Conservation (phyloP, 257 asterid genomes). For the Thymus quinquecostatus region DNA sequence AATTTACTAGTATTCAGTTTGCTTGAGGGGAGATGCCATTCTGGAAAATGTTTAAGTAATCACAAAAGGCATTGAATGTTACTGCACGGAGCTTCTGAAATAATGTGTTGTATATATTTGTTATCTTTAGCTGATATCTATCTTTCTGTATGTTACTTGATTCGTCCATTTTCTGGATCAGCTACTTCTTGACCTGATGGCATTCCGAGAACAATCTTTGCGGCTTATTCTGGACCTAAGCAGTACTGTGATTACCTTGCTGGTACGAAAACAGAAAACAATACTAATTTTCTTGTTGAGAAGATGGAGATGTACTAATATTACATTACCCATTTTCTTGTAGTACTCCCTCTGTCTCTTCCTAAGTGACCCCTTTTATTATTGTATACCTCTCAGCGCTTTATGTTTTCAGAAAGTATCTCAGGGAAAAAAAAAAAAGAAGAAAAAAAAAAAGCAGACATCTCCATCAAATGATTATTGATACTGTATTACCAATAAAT, state of each 20-base stretch:
- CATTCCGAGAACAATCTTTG: conserved; percentile 96
- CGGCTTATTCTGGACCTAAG: conserved; percentile 96
- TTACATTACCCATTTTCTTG: conserved; percentile 5
- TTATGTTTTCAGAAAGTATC: conserved; percentile 12
- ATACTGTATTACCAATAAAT: conserved; percentile 1
- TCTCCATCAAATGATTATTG: conserved; percentile 8
- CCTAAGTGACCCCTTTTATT: too few relatives aligned
- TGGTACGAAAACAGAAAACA: conserved; percentile 62
- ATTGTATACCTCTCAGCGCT: neutral
- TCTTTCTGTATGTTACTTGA: conserved; percentile 7
- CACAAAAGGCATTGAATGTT: conserved; percentile 9
- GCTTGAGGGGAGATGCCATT: conserved; percentile 13
- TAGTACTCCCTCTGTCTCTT: too few relatives aligned
- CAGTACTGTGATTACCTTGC: conserved; percentile 96
- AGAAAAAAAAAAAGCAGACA: neutral
- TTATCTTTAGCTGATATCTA: too few relatives aligned
- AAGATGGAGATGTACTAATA: conserved; percentile 28
- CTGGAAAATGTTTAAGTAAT: conserved; percentile 10
- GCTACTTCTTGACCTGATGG: conserved; percentile 98
- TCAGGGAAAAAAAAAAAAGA: neutral
- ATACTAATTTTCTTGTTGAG: conserved; percentile 30
- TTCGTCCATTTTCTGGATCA: conserved; percentile 49
- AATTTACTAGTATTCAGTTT: conserved; percentile 17
- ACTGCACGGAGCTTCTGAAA: conserved; percentile 6
- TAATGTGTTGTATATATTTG: neutral